Percentiles rank a stretch among this genome's conserved stretches.
Conservation (phyloP, 2,329 filamentous ascomycete species). For the Penicillium sp. region DNA sequence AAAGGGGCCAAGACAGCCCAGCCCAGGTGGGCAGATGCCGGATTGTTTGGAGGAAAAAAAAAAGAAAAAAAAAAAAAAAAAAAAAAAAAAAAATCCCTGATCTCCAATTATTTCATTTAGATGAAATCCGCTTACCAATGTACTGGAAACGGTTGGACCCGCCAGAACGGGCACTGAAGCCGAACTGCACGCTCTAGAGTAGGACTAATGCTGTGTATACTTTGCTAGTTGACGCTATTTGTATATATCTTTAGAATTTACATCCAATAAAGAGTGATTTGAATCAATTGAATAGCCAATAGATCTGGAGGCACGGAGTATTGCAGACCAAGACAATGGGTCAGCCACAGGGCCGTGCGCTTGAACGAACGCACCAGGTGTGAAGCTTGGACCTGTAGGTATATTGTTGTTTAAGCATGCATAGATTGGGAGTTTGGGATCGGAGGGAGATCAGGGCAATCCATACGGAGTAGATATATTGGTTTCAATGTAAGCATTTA, state of each 20-base stretch:
- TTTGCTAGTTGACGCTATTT: neutral
- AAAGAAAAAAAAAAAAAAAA: neutral
- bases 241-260: neutral
- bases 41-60: neutral
- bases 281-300: neutral
- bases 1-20: conserved; percentile 5
- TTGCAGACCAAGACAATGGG: conserved; percentile 1
- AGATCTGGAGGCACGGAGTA: neutral
- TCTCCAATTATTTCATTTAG: neutral
- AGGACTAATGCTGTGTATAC: neutral
- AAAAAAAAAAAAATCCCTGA: too few relatives aligned
- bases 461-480: neutral
- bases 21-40: neutral
- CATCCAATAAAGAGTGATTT: neutral
- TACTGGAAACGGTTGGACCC: conserved; percentile 5
- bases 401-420: neutral
- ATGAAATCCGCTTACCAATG: conserved; percentile 1
- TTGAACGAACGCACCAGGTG: neutral
- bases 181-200: neutral
- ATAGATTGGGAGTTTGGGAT: neutral
- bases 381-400: conserved; percentile 4
- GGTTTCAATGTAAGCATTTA: neutral
- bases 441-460: neutral
- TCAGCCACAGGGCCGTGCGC: conserved; percentile 8
- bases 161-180: neutral